These are phyloP conservation scores for Penicillium cataractarum DNA, from an alignment of 495 filamentous ascomycete species.

Conservation along the genomic window DNA sequence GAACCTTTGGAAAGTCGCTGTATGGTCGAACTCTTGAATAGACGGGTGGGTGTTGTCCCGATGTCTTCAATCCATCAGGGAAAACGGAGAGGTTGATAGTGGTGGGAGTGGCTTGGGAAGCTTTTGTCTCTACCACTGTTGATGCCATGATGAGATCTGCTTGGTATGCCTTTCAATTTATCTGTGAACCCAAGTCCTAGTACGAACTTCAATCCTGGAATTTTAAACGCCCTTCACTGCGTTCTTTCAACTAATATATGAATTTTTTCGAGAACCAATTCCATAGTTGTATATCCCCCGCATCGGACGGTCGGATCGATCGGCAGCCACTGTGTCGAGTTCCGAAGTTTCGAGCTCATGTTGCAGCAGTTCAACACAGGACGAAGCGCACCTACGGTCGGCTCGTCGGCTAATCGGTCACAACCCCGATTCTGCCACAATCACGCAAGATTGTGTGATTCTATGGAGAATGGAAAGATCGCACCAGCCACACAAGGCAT, in stretches of 20 bases:
- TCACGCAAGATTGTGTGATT: conserved; percentile 23
- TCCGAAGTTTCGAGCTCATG: not conserved
- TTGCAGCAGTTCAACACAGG: not conserved
- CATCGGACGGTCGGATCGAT: conserved; percentile 28
- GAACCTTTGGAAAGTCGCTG: conserved; percentile 70
- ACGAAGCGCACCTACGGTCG: not conserved
- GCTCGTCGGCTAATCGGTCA: conserved; percentile 20
- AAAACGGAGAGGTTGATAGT: conserved; percentile 40
- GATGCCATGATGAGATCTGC: conserved; percentile 20
- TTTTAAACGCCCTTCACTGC: not conserved
- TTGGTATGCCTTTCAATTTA: not conserved
- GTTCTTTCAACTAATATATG: not conserved
- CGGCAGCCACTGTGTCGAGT: not conserved
- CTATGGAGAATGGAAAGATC: not conserved
- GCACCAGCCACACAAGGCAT: not conserved
- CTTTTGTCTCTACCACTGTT: conserved; percentile 15
- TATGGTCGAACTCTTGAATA: conserved; percentile 69
- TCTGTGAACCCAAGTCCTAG: not conserved
- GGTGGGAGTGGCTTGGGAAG: not conserved
- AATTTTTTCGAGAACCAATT: not conserved
- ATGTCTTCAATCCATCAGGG: conserved; percentile 66
- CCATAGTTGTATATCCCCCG: conserved; percentile 5
- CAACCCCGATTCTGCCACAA: conserved; percentile 9
- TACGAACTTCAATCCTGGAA: not conserved
- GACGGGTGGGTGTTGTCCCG: conserved; percentile 78